phyloP scores from a whole-genome alignment of 2,329 filamentous ascomycete species.

The Fusarium sp. region DNA sequence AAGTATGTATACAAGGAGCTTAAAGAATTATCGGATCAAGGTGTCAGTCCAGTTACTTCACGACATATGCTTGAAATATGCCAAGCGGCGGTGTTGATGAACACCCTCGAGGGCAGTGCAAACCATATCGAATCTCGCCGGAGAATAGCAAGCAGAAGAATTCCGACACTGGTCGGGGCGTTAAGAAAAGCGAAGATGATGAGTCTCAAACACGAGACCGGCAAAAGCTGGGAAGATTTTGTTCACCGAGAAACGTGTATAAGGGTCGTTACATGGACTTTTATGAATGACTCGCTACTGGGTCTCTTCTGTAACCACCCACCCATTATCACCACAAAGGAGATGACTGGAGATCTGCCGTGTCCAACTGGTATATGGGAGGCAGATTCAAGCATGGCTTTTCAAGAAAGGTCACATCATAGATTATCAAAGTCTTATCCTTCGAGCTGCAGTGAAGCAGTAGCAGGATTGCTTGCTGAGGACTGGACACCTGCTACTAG shows the following conservation, averaged over 20 bases:
- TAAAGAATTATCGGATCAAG: neutral
- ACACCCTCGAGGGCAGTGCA: neutral
- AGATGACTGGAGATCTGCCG: constrained; percentile 28
- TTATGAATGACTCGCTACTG: constrained; percentile 10
- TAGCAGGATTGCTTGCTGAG: constrained; percentile 5
- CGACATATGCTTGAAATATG: constrained; percentile 7
- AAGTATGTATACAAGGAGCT: constrained; percentile 24
- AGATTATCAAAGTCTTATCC: neutral
- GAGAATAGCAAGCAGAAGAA: neutral
- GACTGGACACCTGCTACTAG: neutral
- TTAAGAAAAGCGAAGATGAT: constrained; percentile 7
- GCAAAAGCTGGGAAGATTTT: constrained; percentile 6
- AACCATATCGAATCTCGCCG: constrained; percentile 11
- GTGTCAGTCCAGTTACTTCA: neutral
- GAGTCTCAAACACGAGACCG: neutral
- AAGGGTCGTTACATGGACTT: constrained; percentile 24
- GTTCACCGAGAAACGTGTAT: constrained; percentile 26
- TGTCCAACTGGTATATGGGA: constrained; percentile 24
- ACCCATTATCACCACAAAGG: constrained; percentile 5
- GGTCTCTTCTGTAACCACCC: constrained; percentile 21
- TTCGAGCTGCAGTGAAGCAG: neutral
- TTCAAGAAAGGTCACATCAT: neutral
- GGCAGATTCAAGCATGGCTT: neutral
- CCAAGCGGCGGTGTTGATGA: constrained; percentile 21
- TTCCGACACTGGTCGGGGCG: constrained; percentile 3